Conservation (phyloP, 1,284 basidiomycete genomes). For the Microbotryomycetes sp. region DNA sequence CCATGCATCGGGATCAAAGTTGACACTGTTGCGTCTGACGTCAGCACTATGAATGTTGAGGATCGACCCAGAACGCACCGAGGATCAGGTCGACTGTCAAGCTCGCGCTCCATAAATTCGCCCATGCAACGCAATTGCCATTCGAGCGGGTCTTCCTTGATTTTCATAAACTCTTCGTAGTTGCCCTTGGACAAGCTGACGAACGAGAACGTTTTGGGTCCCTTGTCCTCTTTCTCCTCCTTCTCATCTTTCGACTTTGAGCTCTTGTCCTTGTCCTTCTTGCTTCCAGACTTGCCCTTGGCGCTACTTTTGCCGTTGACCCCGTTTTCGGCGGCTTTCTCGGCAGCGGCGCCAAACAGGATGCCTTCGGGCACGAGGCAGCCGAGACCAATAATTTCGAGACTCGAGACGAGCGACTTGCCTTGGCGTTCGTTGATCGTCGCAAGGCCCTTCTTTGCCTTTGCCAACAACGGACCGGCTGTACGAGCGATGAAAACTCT, state of each 20-base stretch:
- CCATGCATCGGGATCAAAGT: conserved; percentile 62
- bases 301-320: neutral
- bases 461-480: conserved; percentile 37
- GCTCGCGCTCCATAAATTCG: conserved; percentile 61
- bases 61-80: conserved; percentile 37
- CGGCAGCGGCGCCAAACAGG: conserved; percentile 17
- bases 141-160: conserved; percentile 51
- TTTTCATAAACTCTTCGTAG: conserved; percentile 51
- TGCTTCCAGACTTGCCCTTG: neutral
- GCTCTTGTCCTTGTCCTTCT: conserved; percentile 20
- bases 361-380: conserved; percentile 39
- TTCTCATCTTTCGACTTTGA: conserved; percentile 18
- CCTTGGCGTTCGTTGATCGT: conserved; percentile 39
- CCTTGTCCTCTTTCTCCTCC: conserved; percentile 39
- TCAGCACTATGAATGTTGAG: neutral
- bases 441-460: conserved; percentile 46
- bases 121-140: conserved; percentile 65
- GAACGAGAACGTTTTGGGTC: conserved; percentile 49
- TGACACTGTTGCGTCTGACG: conserved; percentile 39
- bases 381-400: conserved; percentile 48
- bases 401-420: conserved; percentile 43
- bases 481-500: conserved; percentile 47
- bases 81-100: conserved; percentile 54
- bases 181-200: conserved; percentile 45
- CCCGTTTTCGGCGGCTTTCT: conserved; percentile 5